phyloP scores from a whole-genome alignment of 2,329 filamentous ascomycete species.

The Rachicladosporium sp. region DNA sequence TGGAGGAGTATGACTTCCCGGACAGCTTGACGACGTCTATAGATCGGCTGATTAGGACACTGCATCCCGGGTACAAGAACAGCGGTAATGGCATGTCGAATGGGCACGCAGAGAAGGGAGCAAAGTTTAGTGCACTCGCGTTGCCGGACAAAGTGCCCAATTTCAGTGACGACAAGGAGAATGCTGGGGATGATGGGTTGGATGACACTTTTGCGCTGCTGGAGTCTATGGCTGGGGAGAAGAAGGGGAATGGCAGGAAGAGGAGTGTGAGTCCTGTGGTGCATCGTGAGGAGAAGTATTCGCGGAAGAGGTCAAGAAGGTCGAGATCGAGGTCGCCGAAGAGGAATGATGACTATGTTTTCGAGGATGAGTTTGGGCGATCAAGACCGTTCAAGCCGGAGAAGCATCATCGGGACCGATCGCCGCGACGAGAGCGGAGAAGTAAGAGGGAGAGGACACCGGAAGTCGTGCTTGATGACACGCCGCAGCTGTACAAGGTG shows the following conservation, averaged over 20 bases:
- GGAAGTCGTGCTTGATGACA: slow-evolving; percentile 65
- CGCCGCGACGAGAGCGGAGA: slow-evolving; percentile 23
- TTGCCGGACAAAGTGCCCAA: slow-evolving; percentile 63
- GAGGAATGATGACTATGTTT: slow-evolving; percentile 39
- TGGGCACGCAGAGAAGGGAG: slow-evolving; percentile 56
- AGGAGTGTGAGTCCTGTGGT: slow-evolving; percentile 47
- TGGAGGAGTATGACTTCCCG: slow-evolving; percentile 71
- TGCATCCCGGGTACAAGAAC: slow-evolving; percentile 81
- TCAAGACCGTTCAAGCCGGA: slow-evolving; percentile 30
- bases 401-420: slow-evolving; percentile 32
- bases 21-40: slow-evolving; percentile 80
- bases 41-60: slow-evolving; percentile 72
- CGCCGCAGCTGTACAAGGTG: slow-evolving; percentile 70
- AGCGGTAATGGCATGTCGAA: slow-evolving; percentile 24
- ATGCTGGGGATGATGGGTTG: slow-evolving; percentile 35
- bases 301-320: slow-evolving; percentile 23
- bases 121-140: slow-evolving; percentile 80
- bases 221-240: slow-evolving; percentile 69
- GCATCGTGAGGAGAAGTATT: slow-evolving; percentile 30
- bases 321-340: slow-evolving; percentile 43
- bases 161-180: slow-evolving; percentile 38
- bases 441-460: slow-evolving; percentile 48
- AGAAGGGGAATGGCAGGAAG: slow-evolving; percentile 44
- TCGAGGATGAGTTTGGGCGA: slow-evolving; percentile 48
- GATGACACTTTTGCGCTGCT: slow-evolving; percentile 88